Percentiles rank a stretch among this genome's conserved stretches.
Evolutionary conservation across 75 land plant species (phyloP).

Genomic region (Pseudotsuga menziesii): DNA sequence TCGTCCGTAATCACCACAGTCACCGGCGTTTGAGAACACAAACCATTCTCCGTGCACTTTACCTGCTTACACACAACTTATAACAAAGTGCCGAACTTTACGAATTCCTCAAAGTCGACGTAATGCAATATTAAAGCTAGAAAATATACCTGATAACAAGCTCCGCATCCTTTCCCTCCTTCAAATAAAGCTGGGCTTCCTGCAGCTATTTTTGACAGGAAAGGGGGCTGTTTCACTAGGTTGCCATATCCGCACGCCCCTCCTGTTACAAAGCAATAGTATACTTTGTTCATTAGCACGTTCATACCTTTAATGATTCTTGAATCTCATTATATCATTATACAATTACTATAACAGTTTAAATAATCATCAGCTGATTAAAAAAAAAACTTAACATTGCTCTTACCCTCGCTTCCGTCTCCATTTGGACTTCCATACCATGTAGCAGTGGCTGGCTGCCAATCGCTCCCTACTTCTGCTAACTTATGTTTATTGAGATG

Average conservation of each 20-base stretch:
- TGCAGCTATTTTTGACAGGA: conserved; percentile 44
- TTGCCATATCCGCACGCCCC: conserved; percentile 82
- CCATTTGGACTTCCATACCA: conserved; percentile 90
- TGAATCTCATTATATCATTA: too few relatives aligned
- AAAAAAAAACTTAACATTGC: background rate
- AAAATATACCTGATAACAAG: conserved; percentile 67
- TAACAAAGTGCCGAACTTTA: too few relatives aligned
- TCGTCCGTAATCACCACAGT: conserved; percentile 45
- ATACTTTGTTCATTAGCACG: background rate
- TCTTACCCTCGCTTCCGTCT: conserved; percentile 77
- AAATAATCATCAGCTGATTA: background rate
- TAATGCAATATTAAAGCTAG: background rate
- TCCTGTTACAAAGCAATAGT: conserved; percentile 29
- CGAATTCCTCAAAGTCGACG: too few relatives aligned
- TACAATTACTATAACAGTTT: too few relatives aligned
- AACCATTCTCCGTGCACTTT: conserved; percentile 19
- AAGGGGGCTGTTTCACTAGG: conserved; percentile 45
- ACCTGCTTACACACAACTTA: conserved; percentile 14
- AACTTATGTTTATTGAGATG: background rate
- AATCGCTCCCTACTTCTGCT: conserved; percentile 2
- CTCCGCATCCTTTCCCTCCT: conserved; percentile 74
- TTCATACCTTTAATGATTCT: too few relatives aligned
- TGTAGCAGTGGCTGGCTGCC: conserved; percentile 76
- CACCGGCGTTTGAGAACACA: conserved; percentile 45
- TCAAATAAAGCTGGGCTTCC: conserved; percentile 56